Conservation (phyloP, 2,329 filamentous ascomycete species). For the Ampelomyces quisqualis region DNA sequence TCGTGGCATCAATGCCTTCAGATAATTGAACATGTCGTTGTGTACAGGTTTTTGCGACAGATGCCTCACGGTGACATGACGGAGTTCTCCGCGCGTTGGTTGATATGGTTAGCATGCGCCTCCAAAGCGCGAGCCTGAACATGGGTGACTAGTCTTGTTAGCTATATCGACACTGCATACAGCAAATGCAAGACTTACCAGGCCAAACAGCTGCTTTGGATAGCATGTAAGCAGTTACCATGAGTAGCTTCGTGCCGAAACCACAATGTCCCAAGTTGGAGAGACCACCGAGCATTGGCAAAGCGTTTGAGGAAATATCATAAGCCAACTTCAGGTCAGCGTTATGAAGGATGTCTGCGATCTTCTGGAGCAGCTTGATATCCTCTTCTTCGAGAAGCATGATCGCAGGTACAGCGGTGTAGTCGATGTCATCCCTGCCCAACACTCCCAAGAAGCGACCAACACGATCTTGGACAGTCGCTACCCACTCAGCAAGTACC, state of each 20-base stretch:
- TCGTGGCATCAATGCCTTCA: too few species aligned
- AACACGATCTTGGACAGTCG: constrained; percentile 90
- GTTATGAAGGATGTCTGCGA: constrained; percentile 73
- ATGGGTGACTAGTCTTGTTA: constrained; percentile 59
- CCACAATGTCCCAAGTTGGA: constrained; percentile 63
- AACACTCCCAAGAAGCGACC: constrained; percentile 84
- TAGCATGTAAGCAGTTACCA: constrained; percentile 82
- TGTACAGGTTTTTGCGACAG: too few species aligned
- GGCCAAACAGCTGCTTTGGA: constrained; percentile 92
- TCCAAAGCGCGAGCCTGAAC: constrained; percentile 67
- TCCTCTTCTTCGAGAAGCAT: constrained; percentile 94
- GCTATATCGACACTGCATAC: constrained; percentile 7
- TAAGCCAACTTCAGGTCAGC: constrained; percentile 77
- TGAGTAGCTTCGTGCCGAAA: constrained; percentile 80
- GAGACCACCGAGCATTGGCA: constrained; percentile 54
- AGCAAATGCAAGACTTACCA: constrained; percentile 57
- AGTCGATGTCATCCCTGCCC: constrained; percentile 77
- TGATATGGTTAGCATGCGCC: constrained; percentile 63
- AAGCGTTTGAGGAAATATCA: constrained; percentile 50
- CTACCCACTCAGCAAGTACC: constrained; percentile 91
- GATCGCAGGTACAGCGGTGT: constrained; percentile 76
- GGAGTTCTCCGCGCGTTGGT: constrained; percentile 58
- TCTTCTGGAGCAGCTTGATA: constrained; percentile 77
- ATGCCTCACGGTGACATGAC: constrained; percentile 34
- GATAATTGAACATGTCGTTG: too few species aligned